phyloP scores from a whole-genome alignment of 2,329 filamentous ascomycete species.

The Rosellinia necatrix region DNA sequence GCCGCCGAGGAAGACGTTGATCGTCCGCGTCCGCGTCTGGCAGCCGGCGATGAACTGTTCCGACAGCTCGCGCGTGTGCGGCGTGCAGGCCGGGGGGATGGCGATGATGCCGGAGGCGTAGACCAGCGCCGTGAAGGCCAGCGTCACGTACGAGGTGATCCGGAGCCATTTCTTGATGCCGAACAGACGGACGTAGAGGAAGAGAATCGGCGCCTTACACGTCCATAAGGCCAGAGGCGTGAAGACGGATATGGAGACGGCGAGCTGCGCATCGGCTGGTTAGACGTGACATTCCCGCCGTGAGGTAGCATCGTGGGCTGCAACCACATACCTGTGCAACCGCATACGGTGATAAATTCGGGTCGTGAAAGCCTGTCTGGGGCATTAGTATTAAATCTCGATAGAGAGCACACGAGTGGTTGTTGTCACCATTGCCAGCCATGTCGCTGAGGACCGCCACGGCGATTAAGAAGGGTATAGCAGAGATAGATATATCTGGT shows the following conservation, averaged over 20 bases:
- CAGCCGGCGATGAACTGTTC: conserved; percentile 13
- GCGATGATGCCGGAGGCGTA: conserved; percentile 15
- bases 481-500: conserved; percentile 24
- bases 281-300: background rate
- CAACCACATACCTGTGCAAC: conserved; percentile 21
- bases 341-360: background rate
- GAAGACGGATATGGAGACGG: conserved; percentile 16
- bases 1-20: conserved; percentile 22
- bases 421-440: conserved; percentile 24
- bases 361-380: conserved; percentile 24
- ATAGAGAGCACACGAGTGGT: background rate
- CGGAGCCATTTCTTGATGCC: conserved; percentile 27
- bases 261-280: conserved; percentile 10
- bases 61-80: conserved; percentile 13
- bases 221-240: conserved; percentile 24
- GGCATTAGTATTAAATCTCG: conserved; percentile 6
- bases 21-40: conserved; percentile 15
- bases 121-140: conserved; percentile 14
- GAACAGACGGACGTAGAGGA: conserved; percentile 27
- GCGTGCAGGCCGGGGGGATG: conserved; percentile 22
- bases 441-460: conserved; percentile 15
- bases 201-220: conserved; percentile 28
- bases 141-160: conserved; percentile 10
- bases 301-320: background rate
- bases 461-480: conserved; percentile 23